phyloP scores from a whole-genome alignment of 1,284 basidiomycete genomes.

The Thecaphora thlaspeos region DNA sequence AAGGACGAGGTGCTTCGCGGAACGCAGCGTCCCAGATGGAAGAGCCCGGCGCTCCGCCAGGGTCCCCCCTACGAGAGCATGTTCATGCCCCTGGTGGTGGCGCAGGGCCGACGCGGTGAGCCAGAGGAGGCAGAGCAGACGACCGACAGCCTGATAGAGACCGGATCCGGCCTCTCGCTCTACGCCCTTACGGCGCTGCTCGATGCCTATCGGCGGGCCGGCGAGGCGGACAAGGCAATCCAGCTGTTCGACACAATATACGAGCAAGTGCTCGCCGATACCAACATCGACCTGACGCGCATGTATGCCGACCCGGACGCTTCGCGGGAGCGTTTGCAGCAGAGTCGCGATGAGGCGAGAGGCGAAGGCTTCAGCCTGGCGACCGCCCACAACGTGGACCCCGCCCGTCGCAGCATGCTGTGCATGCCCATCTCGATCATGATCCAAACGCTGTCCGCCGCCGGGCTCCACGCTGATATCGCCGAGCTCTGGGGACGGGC shows the following conservation, averaged over 20 bases:
- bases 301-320: background rate
- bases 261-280: slow-evolving; percentile 60
- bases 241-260: slow-evolving; percentile 73
- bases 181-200: slow-evolving; percentile 70
- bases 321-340: background rate
- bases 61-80: slow-evolving; percentile 56
- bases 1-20: slow-evolving; percentile 13
- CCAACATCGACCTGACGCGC: slow-evolving; percentile 4
- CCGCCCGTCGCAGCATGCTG: slow-evolving; percentile 64
- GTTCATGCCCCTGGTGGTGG: slow-evolving; percentile 68
- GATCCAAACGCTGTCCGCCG: slow-evolving; percentile 64
- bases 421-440: slow-evolving; percentile 80
- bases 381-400: background rate
- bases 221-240: slow-evolving; percentile 65
- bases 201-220: slow-evolving; percentile 70
- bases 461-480: slow-evolving; percentile 67
- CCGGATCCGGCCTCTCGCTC: slow-evolving; percentile 66
- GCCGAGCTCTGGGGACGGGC: slow-evolving; percentile 70
- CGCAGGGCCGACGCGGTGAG: slow-evolving; percentile 63
- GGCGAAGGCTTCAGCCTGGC: background rate
- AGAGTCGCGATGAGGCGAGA: background rate
- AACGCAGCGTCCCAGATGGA: slow-evolving; percentile 10
- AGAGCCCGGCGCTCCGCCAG: slow-evolving; percentile 12
- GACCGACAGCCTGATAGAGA: slow-evolving; percentile 63
- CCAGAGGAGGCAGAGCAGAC: slow-evolving; percentile 66